Percentiles rank a stretch among this genome's conserved stretches.
Conservation (phyloP, 2,329 filamentous ascomycete genomes). For the Neopestalotiopsis clavispora region DNA sequence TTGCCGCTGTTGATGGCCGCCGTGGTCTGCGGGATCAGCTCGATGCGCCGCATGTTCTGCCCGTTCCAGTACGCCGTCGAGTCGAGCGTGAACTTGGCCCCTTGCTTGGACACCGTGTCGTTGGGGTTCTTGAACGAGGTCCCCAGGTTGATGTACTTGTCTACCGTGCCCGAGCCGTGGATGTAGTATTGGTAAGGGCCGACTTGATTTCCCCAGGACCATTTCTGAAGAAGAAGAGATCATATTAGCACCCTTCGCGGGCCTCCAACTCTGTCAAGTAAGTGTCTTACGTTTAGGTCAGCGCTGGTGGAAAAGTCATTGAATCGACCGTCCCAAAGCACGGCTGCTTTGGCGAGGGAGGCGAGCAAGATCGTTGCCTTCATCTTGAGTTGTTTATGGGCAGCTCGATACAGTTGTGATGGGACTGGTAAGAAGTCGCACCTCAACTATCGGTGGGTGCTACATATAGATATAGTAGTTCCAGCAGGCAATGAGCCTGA, state of each 20-base stretch:
- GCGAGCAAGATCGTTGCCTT: constrained; percentile 8
- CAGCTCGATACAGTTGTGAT: neutral
- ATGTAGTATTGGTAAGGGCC: constrained; percentile 77
- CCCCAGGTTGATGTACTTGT: constrained; percentile 65
- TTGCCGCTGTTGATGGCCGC: constrained; percentile 69
- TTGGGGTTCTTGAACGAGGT: constrained; percentile 67
- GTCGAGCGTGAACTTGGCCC: constrained; percentile 72
- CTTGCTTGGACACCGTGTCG: constrained; percentile 65
- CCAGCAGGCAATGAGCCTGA: neutral
- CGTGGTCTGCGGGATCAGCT: constrained; percentile 73
- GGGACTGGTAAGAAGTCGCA: neutral
- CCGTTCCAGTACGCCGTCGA: constrained; percentile 72
- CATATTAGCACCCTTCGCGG: neutral
- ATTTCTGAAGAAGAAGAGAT: constrained; percentile 37
- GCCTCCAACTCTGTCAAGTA: neutral
- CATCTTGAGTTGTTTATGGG: neutral
- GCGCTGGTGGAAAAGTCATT: constrained; percentile 53
- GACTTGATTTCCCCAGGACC: constrained; percentile 66
- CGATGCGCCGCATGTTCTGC: constrained; percentile 73
- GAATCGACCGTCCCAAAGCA: constrained; percentile 66
- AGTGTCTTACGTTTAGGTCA: constrained; percentile 44
- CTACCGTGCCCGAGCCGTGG: constrained; percentile 61
- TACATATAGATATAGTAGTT: neutral
- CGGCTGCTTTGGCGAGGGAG: constrained; percentile 25
- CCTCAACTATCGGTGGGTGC: neutral